phyloP scores from a whole-genome alignment of 2,329 filamentous ascomycete species.

The Pyrenochaeta sp. region DNA sequence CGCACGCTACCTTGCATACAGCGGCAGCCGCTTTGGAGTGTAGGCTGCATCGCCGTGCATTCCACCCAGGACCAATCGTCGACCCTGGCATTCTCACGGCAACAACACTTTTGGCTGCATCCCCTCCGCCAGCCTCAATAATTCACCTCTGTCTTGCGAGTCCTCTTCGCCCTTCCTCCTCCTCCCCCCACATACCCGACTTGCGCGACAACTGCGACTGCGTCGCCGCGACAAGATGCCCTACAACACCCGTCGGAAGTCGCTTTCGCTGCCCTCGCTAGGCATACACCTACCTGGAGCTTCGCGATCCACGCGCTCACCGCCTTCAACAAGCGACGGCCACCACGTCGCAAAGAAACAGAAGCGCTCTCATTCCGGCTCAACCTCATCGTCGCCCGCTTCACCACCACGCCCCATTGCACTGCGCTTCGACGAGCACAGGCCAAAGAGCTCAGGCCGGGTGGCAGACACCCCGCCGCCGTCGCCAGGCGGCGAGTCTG shows the following conservation, averaged over 20 bases:
- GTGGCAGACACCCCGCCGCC: slow-evolving; percentile 78
- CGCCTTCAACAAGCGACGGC: slow-evolving; percentile 64
- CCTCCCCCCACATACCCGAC: slow-evolving; percentile 2
- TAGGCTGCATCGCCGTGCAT: slow-evolving; percentile 43
- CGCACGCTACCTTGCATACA: slow-evolving; percentile 44
- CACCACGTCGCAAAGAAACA: slow-evolving; percentile 66
- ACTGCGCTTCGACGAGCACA: slow-evolving; percentile 57
- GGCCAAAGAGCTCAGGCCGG: slow-evolving; percentile 55
- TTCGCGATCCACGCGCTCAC: slow-evolving; percentile 64
- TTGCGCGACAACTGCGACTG: slow-evolving; percentile 18
- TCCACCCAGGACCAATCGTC: slow-evolving; percentile 44
- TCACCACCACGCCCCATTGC: slow-evolving; percentile 56
- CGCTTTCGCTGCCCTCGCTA: slow-evolving; percentile 87
- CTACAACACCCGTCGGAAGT: slow-evolving; percentile 97
- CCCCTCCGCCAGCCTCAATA: slow-evolving; percentile 37
- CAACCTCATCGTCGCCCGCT: slow-evolving; percentile 51
- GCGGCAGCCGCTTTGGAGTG: slow-evolving; percentile 33
- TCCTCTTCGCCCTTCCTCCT: slow-evolving; percentile 6
- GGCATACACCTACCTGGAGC: slow-evolving; percentile 79
- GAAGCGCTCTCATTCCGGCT: slow-evolving; percentile 76
- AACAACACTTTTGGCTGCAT: slow-evolving; percentile 41
- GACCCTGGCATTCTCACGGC: slow-evolving; percentile 38
- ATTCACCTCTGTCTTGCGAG: slow-evolving; percentile 22
- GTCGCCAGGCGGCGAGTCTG: slow-evolving; percentile 67
- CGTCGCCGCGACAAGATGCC: slow-evolving; percentile 67